A percentile compares a stretch with the other conserved stretches of the same genome.
Evolutionary conservation across 2,329 filamentous ascomycete genomes (phyloP).

Genomic region (Orbilia blumenaviensis): DNA sequence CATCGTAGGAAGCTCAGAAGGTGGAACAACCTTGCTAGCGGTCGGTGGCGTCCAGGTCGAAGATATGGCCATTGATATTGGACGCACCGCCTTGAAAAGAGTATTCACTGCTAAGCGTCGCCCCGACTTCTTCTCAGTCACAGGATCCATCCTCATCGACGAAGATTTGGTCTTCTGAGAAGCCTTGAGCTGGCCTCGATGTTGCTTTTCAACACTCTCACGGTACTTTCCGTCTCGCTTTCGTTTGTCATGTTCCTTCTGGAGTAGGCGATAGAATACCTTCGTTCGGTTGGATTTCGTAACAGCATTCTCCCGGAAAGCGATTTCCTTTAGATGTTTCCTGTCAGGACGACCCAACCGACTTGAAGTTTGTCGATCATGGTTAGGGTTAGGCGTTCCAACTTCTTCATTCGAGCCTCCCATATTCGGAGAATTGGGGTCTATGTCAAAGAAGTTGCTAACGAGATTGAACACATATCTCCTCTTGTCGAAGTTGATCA

Average conservation of each 20-base stretch:
- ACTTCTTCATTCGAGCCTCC: constrained; percentile 33
- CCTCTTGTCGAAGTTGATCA: constrained; percentile 59
- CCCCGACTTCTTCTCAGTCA: constrained; percentile 56
- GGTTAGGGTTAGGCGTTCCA: constrained; percentile 3
- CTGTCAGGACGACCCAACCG: constrained; percentile 45
- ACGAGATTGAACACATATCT: constrained; percentile 59
- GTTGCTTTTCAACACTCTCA: constrained; percentile 58
- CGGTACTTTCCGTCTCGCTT: constrained; percentile 57
- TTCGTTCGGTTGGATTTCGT: constrained; percentile 56
- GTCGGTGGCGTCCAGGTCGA: constrained; percentile 58
- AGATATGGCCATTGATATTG: constrained; percentile 59
- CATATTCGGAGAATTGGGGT: constrained; percentile 46
- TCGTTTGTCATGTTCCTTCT: constrained; percentile 58
- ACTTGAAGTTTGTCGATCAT: constrained; percentile 44
- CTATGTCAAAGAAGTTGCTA: constrained; percentile 57
- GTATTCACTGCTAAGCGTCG: constrained; percentile 58
- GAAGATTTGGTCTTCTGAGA: constrained; percentile 56
- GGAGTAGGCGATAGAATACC: constrained; percentile 57
- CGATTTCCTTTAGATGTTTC: constrained; percentile 56
- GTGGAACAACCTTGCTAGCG: constrained; percentile 55
- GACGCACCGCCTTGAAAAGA: constrained; percentile 58
- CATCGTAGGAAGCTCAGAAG: constrained; percentile 56
- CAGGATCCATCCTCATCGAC: constrained; percentile 55
- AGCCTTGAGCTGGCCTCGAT: constrained; percentile 57
- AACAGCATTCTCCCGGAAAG: constrained; percentile 56